Conservation (phyloP, 2,329 filamentous ascomycete species). For the Aspergillus felis region DNA sequence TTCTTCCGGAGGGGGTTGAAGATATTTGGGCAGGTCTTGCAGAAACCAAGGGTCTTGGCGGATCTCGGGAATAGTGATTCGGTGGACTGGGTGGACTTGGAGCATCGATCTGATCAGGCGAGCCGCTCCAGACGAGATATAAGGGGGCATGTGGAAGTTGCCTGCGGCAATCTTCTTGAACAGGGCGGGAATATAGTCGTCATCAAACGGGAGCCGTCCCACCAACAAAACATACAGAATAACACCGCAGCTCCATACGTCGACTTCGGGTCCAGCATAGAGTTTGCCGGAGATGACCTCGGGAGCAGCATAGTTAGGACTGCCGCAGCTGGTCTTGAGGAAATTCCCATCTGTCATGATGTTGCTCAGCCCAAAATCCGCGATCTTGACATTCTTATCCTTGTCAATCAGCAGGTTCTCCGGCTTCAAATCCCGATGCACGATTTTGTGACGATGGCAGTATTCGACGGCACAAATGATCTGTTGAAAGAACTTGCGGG, state of each 20-base stretch:
- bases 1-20: conserved; percentile 82
- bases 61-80: conserved; percentile 91
- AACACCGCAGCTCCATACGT: conserved; percentile 72
- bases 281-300: conserved; percentile 98
- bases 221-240: conserved; percentile 64
- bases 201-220: conserved; percentile 81
- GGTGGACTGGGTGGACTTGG: conserved; percentile 88
- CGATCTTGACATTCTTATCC: conserved; percentile 97
- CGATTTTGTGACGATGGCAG: conserved; percentile 97
- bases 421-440: conserved; percentile 94
- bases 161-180: conserved; percentile 98
- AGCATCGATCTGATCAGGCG: conserved; percentile 84
- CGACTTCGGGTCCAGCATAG: conserved; percentile 94
- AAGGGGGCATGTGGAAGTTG: conserved; percentile 86
- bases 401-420: conserved; percentile 95
- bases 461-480: conserved; percentile 99
- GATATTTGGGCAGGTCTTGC: conserved; percentile 78
- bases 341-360: conserved; percentile 99
- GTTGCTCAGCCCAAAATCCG: conserved; percentile 96
- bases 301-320: conserved; percentile 95
- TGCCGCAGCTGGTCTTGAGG: conserved; percentile 95
- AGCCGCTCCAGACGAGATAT: conserved; percentile 76
- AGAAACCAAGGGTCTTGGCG: conserved; percentile 91
- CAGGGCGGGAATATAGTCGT: conserved; percentile 94
- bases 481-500: conserved; percentile 98